Base-by-base conservation (phyloP, 768 basidiomycete genomes). In the Trametes gibbosa region DNA sequence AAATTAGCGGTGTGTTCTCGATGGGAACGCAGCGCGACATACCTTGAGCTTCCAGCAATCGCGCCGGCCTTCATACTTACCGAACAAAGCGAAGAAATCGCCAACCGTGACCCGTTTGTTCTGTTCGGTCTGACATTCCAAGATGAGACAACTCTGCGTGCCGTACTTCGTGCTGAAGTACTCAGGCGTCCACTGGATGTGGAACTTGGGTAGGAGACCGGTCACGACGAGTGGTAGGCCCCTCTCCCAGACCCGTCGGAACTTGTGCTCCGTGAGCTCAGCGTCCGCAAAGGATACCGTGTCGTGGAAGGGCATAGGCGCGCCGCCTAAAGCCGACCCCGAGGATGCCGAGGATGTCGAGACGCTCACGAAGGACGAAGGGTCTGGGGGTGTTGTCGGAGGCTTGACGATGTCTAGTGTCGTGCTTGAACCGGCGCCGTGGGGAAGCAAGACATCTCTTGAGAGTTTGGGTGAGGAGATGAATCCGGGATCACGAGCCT, bases 211-310 rank as follows among this genome's bases (percentile, higher is more conserved):
- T 48, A 82, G 72, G 19, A 92, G 72, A 27, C 79, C 83, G 27
- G 84, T 87, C 47, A 97, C 88, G 29, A 96, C 82, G 9, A 98
- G 69, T 2, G 95, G 91, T 35, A 87, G 77, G 25, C 94, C 94
- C 42, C 73, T 73, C 9, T 71, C 69, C 95, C 95, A 98, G 8
- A 92, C 72, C 6, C 73, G 69, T 49, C 82, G 81, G 74, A 95
- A 94, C 16, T 79, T 67, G 6, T 79, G 76, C 23, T 84, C 81
- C 5, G 81, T 80, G 23, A 92, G 77, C 19, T 81, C 76, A 8
- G 73, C 63, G 54, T 81, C 75, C 0, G 72, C 56, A 64, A 85
- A 82, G 2, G 76, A 74, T 23, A 71, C 72, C 42, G 85, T 82
- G 0, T 70, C 57, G 59, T 79, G 79, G 13, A 69, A 78, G 0